phyloP scores from a whole-genome alignment of 257 asterid species.

The Ocimum tenuiflorum region DNA sequence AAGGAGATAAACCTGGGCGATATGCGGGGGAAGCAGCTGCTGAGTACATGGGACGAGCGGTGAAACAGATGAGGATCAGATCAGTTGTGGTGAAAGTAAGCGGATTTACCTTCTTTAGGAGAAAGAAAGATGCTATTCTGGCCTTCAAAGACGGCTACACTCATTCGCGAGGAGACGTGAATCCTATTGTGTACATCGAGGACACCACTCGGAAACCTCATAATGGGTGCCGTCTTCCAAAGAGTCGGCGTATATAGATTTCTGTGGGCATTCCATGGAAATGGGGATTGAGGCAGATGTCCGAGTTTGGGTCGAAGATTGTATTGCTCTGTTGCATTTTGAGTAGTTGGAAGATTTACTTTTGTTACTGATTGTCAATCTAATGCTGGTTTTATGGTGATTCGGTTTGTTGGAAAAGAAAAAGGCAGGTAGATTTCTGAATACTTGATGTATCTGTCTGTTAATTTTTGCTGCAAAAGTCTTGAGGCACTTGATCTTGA shows the following conservation, averaged over 20 bases:
- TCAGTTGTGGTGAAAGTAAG: conserved; percentile 83
- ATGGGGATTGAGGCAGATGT: conserved; percentile 39
- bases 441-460: neutral
- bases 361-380: conserved; percentile 2
- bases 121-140: conserved; percentile 65
- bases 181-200: conserved; percentile 71
- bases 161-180: conserved; percentile 51
- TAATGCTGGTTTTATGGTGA: conserved; percentile 5
- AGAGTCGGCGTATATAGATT: conserved; percentile 60
- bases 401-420: conserved; percentile 14
- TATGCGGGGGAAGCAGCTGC: conserved; percentile 79
- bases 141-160: conserved; percentile 78
- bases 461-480: conserved; percentile 4
- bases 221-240: conserved; percentile 77
- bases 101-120: conserved; percentile 63
- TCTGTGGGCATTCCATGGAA: conserved; percentile 9
- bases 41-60: conserved; percentile 72
- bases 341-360: conserved; percentile 7
- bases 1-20: conserved; percentile 56
- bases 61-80: conserved; percentile 52
- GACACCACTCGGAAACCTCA: conserved; percentile 83
- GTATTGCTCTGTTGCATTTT: conserved; percentile 10
- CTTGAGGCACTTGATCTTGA: conserved; percentile 5
- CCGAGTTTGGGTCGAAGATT: conserved; percentile 26
- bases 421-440: neutral